phyloP scores from a whole-genome alignment of 2,329 filamentous ascomycete genomes.

The Byssothecium circinans region DNA sequence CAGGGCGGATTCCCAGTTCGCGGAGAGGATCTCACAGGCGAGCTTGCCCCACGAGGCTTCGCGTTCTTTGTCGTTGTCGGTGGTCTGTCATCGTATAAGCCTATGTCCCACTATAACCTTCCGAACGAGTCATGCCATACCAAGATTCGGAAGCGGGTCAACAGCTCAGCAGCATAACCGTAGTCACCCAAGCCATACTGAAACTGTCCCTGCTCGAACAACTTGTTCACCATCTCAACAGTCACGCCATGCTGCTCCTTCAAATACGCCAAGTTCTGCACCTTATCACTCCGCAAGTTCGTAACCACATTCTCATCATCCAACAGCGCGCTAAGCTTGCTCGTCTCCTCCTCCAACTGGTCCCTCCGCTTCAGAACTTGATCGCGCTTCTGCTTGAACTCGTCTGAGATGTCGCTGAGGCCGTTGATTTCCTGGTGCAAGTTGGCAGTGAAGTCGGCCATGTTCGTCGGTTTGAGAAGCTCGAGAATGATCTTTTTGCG shows the following conservation, averaged over 20 bases:
- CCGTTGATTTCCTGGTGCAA: constrained; percentile 88
- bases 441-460: constrained; percentile 95
- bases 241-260: constrained; percentile 97
- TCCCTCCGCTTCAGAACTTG: constrained; percentile 82
- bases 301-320: constrained; percentile 87
- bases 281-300: constrained; percentile 93
- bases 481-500: constrained; percentile 87
- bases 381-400: constrained; percentile 87
- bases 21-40: constrained; percentile 90
- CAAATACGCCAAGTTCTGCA: constrained; percentile 95
- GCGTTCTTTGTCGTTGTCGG: constrained; percentile 96
- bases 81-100: constrained; percentile 57
- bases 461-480: constrained; percentile 95
- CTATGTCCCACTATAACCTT: neutral
- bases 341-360: constrained; percentile 82
- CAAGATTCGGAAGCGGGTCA: constrained; percentile 97
- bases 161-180: constrained; percentile 81
- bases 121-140: constrained; percentile 24
- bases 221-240: constrained; percentile 89
- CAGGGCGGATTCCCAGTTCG: constrained; percentile 87
- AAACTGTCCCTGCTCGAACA: constrained; percentile 95
- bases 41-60: constrained; percentile 98
- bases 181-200: constrained; percentile 98
- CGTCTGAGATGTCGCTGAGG: constrained; percentile 73
- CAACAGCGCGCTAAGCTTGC: constrained; percentile 84